Conservation (phyloP, 2,329 filamentous ascomycete genomes). For the Diaporthe batatas region DNA sequence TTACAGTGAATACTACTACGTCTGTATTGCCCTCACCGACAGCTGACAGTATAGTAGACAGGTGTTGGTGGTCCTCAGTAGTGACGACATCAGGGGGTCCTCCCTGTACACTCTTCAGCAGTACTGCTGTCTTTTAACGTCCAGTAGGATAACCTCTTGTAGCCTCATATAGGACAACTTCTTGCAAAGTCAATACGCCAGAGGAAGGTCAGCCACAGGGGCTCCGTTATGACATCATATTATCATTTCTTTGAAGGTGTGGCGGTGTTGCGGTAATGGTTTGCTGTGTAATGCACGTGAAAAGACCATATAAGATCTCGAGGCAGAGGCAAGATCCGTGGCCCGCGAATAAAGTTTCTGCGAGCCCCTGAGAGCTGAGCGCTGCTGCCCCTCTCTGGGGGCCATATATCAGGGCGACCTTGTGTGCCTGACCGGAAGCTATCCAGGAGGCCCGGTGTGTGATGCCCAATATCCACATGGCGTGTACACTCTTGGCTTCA, state of each 20-base stretch:
- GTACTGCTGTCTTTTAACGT: too few relatives aligned
- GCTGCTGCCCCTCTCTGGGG: background rate
- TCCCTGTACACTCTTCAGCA: too few relatives aligned
- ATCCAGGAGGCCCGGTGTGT: conserved; percentile 15
- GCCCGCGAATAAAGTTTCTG: background rate
- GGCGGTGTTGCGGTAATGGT: too few relatives aligned
- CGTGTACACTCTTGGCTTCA: conserved; percentile 18
- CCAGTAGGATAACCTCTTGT: too few relatives aligned
- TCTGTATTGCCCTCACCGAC: conserved; percentile 12
- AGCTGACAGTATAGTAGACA: background rate
- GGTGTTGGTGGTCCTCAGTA: background rate
- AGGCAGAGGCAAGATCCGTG: conserved; percentile 15
- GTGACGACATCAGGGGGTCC: conserved; percentile 21
- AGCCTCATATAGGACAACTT: too few relatives aligned
- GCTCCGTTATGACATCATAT: too few relatives aligned
- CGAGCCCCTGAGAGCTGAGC: conserved; percentile 2
- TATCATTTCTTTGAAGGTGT: too few relatives aligned
- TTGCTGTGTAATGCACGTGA: too few relatives aligned
- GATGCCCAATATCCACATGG: conserved; percentile 32
- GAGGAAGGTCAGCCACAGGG: too few relatives aligned
- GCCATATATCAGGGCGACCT: background rate
- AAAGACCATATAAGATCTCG: background rate
- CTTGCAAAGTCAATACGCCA: too few relatives aligned
- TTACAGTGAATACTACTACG: background rate
- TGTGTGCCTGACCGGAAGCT: conserved; percentile 24